Conservation (phyloP, 1,284 basidiomycete genomes). For the Cryptococcus sp. region DNA sequence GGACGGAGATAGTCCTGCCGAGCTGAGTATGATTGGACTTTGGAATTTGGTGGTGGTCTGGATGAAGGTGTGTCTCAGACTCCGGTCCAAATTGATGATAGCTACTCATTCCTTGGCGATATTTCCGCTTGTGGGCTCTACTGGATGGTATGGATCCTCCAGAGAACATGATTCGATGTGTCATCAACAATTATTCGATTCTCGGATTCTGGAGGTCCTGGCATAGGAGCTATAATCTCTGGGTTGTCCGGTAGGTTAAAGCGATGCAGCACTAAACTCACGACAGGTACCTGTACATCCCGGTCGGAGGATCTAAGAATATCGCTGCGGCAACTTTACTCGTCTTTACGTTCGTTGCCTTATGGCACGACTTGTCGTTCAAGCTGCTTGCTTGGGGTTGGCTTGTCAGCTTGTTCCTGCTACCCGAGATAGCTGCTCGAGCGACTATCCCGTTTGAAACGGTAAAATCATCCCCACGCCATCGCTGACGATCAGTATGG, state of each 20-base stretch:
- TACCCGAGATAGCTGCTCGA: constrained; percentile 73
- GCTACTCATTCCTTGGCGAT: constrained; percentile 96
- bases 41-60: constrained; percentile 97
- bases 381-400: constrained; percentile 92
- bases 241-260: constrained; percentile 71
- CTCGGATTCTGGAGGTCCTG: constrained; percentile 93
- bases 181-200: constrained; percentile 96
- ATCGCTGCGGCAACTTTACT: constrained; percentile 65
- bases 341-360: constrained; percentile 95
- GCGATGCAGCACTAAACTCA: neutral
- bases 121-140: constrained; percentile 94
- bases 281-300: constrained; percentile 82
- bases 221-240: constrained; percentile 96
- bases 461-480: constrained; percentile 50
- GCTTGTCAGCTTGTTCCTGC: constrained; percentile 85
- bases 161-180: constrained; percentile 97
- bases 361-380: constrained; percentile 95
- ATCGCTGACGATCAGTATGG: constrained; percentile 58
- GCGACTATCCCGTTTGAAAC: constrained; percentile 60
- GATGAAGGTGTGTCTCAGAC: constrained; percentile 68
- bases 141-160: constrained; percentile 86
- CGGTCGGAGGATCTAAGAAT: constrained; percentile 70
- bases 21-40: constrained; percentile 90
- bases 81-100: constrained; percentile 8
- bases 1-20: constrained; percentile 65